These are phyloP conservation scores for Moricandia moricandioides DNA, from an alignment of 345 rosid species.

Conservation along the genomic window DNA sequence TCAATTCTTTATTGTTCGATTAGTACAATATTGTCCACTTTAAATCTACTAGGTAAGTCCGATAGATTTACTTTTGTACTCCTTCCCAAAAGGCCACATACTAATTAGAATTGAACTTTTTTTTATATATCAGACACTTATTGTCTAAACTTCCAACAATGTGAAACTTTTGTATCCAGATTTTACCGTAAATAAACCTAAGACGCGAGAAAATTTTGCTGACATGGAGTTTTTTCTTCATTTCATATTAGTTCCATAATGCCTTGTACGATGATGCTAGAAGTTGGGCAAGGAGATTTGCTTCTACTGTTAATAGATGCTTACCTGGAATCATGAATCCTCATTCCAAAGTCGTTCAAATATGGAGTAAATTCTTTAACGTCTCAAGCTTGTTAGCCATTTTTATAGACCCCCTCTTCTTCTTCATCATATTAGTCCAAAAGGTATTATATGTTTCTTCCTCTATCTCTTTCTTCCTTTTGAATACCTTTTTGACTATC, in stretches of 20 bases:
- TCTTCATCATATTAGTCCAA: slow-evolving; percentile 56
- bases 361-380: slow-evolving; percentile 60
- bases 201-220: not conserved
- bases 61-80: too few species aligned
- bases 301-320: slow-evolving; percentile 37
- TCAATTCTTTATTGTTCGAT: too few species aligned
- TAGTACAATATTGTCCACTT: too few species aligned
- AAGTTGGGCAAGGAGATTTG: slow-evolving; percentile 69
- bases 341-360: slow-evolving; percentile 59
- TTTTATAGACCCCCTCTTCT: slow-evolving; percentile 78
- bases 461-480: not conserved
- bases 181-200: not conserved
- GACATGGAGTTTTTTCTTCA: not conserved
- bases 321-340: slow-evolving; percentile 85
- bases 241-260: slow-evolving; percentile 53
- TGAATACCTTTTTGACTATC: not conserved
- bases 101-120: too few species aligned
- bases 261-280: slow-evolving; percentile 74
- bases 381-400: slow-evolving; percentile 50
- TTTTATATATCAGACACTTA: too few species aligned
- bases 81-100: too few species aligned
- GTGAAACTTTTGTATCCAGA: too few species aligned
- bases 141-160: too few species aligned
- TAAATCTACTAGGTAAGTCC: too few species aligned
- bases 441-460: slow-evolving; percentile 41